phyloP scores from a whole-genome alignment of 805 yeast species.

The Wickerhamomyces rabaulensis region DNA sequence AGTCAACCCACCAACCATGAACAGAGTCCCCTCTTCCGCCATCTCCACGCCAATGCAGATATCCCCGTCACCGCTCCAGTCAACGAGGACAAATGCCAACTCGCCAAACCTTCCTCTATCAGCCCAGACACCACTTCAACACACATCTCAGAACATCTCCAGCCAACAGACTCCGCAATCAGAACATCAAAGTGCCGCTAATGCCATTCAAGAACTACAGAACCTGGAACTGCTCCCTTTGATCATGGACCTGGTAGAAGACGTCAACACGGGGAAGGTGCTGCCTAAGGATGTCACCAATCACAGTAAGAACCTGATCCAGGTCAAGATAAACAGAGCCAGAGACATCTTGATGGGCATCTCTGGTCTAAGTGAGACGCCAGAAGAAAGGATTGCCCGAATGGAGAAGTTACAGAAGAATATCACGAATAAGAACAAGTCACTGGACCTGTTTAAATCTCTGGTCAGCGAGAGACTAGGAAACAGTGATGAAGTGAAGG shows the following conservation, averaged over 20 bases:
- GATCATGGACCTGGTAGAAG: slow-evolving; percentile 35
- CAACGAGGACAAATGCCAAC: not conserved
- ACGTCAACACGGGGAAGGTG: slow-evolving; percentile 32
- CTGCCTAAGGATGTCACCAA: slow-evolving; percentile 40
- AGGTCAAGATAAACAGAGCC: slow-evolving; percentile 34
- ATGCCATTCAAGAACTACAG: slow-evolving; percentile 26
- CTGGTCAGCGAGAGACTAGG: slow-evolving; percentile 13
- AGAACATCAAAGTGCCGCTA: not conserved
- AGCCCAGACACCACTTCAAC: not conserved
- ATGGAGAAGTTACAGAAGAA: slow-evolving; percentile 30
- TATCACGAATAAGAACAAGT: slow-evolving; percentile 24
- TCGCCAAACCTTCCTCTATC: not conserved
- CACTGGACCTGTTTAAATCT: slow-evolving; percentile 19
- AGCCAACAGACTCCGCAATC: not conserved
- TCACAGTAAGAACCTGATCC: slow-evolving; percentile 30
- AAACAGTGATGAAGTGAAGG: not conserved
- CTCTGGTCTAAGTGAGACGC: slow-evolving; percentile 40
- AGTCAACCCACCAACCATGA: too few relatives aligned
- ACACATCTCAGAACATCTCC: not conserved
- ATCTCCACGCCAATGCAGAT: not conserved
- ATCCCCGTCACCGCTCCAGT: not conserved
- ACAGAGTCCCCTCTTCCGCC: not conserved
- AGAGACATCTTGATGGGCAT: slow-evolving; percentile 31
- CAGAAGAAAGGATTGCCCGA: slow-evolving; percentile 29
- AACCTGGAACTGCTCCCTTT: slow-evolving; percentile 34